Percentiles rank a stretch among this genome's conserved stretches.
These are phyloP conservation scores for Brassica hybrid DNA, from an alignment of 441 rosid genomes.

Conservation along the genomic window DNA sequence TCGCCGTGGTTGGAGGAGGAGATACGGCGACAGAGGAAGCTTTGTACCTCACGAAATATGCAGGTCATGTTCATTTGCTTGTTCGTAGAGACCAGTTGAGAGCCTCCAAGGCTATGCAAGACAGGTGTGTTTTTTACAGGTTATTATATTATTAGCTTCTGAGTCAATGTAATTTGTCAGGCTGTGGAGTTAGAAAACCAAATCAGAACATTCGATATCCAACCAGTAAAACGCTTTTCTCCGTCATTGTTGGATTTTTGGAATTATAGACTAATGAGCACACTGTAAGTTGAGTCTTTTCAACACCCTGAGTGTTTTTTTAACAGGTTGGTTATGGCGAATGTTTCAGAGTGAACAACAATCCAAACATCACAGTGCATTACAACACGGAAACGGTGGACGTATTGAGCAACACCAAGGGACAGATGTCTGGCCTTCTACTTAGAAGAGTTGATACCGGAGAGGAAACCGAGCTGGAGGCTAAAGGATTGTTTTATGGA, in stretches of 20 bases:
- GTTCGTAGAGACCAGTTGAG: constrained; percentile 86
- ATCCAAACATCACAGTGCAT: constrained; percentile 95
- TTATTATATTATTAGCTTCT: constrained; percentile 6
- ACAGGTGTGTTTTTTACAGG: constrained; percentile 65
- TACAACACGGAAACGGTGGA: constrained; percentile 89
- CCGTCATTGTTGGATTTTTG: constrained; percentile 37
- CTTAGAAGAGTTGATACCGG: constrained; percentile 79
- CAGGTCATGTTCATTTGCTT: constrained; percentile 95
- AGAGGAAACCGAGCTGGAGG: constrained; percentile 86
- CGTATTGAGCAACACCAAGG: constrained; percentile 86
- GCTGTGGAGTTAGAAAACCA: constrained; percentile 13
- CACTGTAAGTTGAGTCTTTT: constrained; percentile 80
- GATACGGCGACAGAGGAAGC: constrained; percentile 99
- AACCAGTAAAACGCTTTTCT: constrained; percentile 11
- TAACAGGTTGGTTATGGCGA: constrained; percentile 99
- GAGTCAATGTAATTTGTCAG: constrained; percentile 6
- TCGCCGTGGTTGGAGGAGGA: constrained; percentile 98
- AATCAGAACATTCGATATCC: constrained; percentile 3
- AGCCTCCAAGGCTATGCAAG: constrained; percentile 99
- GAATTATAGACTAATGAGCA: constrained; percentile 61
- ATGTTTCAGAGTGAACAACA: constrained; percentile 99
- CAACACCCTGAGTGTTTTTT: constrained; percentile 99
- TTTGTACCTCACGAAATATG: constrained; percentile 89
- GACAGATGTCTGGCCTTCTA: constrained; percentile 94
- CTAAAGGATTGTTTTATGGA: constrained; percentile 97